Percentiles rank a stretch among this genome's conserved stretches.
phyloP scores from a whole-genome alignment of 2,329 filamentous ascomycete species.

The Pyrenophora teres region DNA sequence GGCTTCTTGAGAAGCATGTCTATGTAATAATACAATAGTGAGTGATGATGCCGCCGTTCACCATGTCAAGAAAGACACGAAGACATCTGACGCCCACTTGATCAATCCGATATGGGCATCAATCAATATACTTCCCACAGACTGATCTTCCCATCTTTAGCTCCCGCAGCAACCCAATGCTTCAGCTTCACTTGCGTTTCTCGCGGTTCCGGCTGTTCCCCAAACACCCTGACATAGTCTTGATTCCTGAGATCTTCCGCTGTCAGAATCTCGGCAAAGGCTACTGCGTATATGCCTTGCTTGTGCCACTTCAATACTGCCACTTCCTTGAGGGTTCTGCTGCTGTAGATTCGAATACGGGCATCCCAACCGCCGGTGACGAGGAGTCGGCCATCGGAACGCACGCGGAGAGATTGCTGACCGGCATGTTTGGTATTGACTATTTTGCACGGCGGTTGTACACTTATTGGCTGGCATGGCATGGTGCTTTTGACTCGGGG shows the following conservation, averaged over 20 bases:
- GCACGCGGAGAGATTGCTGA: constrained; percentile 78
- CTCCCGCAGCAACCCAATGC: constrained; percentile 89
- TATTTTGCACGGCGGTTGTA: constrained; percentile 59
- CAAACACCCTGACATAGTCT: not conserved
- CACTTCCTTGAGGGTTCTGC: constrained; percentile 80
- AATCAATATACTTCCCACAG: constrained; percentile 85
- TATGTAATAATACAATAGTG: not conserved
- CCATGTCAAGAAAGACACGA: not conserved
- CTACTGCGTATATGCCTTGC: constrained; percentile 80
- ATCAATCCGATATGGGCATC: no score
- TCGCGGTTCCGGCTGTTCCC: constrained; percentile 36
- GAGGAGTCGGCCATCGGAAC: constrained; percentile 81
- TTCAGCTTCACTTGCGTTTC: constrained; percentile 64
- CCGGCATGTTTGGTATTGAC: constrained; percentile 85
- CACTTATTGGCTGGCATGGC: constrained; percentile 2
- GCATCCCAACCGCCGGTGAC: constrained; percentile 94
- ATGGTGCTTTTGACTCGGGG: constrained; percentile 13
- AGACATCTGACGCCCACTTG: no score
- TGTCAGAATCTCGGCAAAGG: constrained; percentile 62
- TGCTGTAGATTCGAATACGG: constrained; percentile 77
- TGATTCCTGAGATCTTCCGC: constrained; percentile 3
- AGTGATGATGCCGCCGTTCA: no score
- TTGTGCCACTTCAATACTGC: constrained; percentile 95
- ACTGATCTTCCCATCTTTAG: constrained; percentile 94
- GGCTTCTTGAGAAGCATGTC: no score